Conservation (phyloP, 2,329 filamentous ascomycete species). For the Neospermospora avenae region DNA sequence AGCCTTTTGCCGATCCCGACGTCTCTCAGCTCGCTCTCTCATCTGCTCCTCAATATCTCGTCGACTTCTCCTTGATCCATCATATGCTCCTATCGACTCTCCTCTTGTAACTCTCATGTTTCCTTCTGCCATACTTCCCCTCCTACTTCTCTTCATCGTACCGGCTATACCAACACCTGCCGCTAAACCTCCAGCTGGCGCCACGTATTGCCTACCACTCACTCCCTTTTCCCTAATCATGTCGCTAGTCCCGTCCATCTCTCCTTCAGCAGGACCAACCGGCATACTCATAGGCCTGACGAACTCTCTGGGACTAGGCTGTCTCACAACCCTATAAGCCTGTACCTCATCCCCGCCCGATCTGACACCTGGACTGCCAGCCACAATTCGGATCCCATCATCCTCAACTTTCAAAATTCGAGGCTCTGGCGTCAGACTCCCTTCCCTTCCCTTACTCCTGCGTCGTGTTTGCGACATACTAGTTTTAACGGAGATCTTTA, state of each 20-base stretch:
- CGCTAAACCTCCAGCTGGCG: not conserved
- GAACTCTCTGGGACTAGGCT: slow-evolving; percentile 1
- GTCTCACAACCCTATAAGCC: not conserved
- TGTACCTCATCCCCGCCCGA: not conserved
- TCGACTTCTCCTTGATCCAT: not conserved
- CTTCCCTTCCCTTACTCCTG: not conserved
- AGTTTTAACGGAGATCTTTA: not conserved
- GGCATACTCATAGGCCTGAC: not conserved
- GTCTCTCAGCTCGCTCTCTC: not conserved
- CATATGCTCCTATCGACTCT: not conserved
- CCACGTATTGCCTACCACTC: not conserved
- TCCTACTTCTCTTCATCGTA: not conserved
- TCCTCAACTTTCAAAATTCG: not conserved
- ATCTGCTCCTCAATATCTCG: not conserved
- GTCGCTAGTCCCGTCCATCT: not conserved
- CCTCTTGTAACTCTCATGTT: not conserved
- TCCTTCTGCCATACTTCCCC: not conserved
- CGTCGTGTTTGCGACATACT: not conserved
- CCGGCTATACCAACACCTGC: not conserved
- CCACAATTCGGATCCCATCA: not conserved
- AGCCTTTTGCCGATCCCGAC: not conserved
- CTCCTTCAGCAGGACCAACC: not conserved
- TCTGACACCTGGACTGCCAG: not conserved
- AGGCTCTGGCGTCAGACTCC: not conserved
- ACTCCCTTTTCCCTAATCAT: not conserved